These are phyloP conservation scores for Leccinellum rugosiceps DNA, from an alignment of 768 basidiomycete genomes.

Conservation along the genomic window DNA sequence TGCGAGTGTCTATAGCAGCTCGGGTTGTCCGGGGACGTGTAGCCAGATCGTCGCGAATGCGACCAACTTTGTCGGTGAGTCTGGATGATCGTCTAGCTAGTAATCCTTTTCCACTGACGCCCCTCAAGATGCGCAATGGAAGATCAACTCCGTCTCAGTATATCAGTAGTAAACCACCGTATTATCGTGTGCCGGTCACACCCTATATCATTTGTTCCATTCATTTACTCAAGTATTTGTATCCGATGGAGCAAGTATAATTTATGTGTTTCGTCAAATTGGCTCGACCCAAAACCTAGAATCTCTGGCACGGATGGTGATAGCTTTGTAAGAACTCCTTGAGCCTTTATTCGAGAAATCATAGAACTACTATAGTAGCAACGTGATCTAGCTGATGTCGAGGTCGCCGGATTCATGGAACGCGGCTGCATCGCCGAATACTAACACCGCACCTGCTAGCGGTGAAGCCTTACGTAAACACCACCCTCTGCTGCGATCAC, in stretches of 20 bases:
- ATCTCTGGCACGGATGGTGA: neutral
- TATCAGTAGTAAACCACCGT: constrained; percentile 33
- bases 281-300: neutral
- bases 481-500: no score
- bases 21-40: constrained; percentile 43
- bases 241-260: neutral
- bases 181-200: neutral
- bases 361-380: neutral
- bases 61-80: constrained; percentile 48
- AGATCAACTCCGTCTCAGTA: constrained; percentile 52
- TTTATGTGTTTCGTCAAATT: no score
- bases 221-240: neutral
- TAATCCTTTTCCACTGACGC: constrained; percentile 1
- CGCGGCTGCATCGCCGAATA: no score
- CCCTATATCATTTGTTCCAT: neutral
- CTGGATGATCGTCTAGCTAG: neutral
- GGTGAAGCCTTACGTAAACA: no score
- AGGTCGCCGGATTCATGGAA: no score
- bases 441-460: no score
- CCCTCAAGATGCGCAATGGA: constrained; percentile 49
- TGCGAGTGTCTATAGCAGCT: constrained; percentile 10
- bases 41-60: constrained; percentile 48
- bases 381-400: no score
- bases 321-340: neutral
- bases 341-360: neutral